These are phyloP conservation scores for Echinosophora koreensis DNA, from an alignment of 306 rosid genomes.

Conservation along the genomic window DNA sequence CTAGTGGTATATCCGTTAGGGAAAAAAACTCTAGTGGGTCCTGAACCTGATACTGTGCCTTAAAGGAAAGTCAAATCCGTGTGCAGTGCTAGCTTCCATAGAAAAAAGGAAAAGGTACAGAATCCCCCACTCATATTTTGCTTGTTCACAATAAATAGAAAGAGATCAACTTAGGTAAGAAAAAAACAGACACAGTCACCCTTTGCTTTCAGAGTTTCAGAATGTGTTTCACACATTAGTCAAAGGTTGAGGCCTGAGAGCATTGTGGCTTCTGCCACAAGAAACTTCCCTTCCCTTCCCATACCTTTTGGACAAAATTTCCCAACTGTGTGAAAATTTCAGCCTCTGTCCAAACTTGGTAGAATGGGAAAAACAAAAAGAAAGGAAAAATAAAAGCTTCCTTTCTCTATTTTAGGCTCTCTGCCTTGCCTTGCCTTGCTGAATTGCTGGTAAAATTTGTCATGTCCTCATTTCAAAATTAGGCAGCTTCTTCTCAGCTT, in stretches of 20 bases:
- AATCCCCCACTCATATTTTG: slow-evolving; percentile 53
- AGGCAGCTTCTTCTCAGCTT: slow-evolving; percentile 3
- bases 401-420: not conserved
- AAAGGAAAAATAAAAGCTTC: not conserved
- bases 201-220: slow-evolving; percentile 35
- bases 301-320: slow-evolving; percentile 29
- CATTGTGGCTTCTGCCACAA: slow-evolving; percentile 46
- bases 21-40: slow-evolving; percentile 52
- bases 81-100: slow-evolving; percentile 36
- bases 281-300: slow-evolving; percentile 45
- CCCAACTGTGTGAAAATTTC: slow-evolving; percentile 29
- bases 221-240: slow-evolving; percentile 56
- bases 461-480: not conserved
- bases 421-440: not conserved
- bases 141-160: slow-evolving; percentile 58
- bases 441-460: not conserved
- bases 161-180: slow-evolving; percentile 48
- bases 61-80: slow-evolving; percentile 52
- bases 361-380: not conserved
- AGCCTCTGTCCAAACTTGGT: slow-evolving; percentile 11
- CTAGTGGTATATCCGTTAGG: not conserved
- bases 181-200: slow-evolving; percentile 30
- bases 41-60: slow-evolving; percentile 25
- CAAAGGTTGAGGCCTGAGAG: slow-evolving; percentile 56
- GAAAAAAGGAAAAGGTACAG: not conserved